Conservation (phyloP, 768 basidiomycete species). For the Lyophyllum atratum region DNA sequence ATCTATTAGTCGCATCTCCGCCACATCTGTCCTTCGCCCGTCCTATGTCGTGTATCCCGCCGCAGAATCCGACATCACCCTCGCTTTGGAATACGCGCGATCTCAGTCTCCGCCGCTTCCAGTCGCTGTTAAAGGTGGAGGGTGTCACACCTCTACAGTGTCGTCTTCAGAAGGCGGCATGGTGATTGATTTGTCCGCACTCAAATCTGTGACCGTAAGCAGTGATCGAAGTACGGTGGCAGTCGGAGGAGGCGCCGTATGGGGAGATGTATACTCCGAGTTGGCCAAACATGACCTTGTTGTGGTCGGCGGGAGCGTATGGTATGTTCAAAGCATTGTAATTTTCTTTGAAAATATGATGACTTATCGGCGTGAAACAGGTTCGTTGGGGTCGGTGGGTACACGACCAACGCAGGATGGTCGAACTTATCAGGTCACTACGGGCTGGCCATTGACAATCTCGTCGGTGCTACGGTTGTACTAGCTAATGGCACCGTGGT, state of each 20-base stretch:
- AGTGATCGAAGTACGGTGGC: constrained; percentile 11
- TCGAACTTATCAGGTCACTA: no score
- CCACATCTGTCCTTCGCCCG: neutral
- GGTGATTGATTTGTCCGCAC: constrained; percentile 15
- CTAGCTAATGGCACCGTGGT: no score
- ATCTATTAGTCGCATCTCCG: neutral
- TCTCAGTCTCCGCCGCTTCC: no score
- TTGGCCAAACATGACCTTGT: constrained; percentile 7
- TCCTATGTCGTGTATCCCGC: neutral
- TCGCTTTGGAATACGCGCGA: no score
- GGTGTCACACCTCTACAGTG: neutral
- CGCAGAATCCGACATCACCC: no score
- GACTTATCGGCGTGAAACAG: no score
- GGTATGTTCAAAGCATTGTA: neutral
- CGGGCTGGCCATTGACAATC: no score
- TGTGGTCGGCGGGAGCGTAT: constrained; percentile 15
- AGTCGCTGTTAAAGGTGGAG: no score
- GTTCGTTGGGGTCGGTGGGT: neutral
- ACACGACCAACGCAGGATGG: no score
- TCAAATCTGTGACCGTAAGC: constrained; percentile 8
- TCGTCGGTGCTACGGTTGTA: no score
- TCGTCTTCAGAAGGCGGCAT: constrained; percentile 18
- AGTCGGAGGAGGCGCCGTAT: constrained; percentile 15
- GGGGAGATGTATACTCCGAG: constrained; percentile 18
- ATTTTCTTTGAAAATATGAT: no score